Percentiles rank a stretch among this genome's conserved stretches.
phyloP scores from a whole-genome alignment of 257 asterid species.

The Solanum raphanifolium region DNA sequence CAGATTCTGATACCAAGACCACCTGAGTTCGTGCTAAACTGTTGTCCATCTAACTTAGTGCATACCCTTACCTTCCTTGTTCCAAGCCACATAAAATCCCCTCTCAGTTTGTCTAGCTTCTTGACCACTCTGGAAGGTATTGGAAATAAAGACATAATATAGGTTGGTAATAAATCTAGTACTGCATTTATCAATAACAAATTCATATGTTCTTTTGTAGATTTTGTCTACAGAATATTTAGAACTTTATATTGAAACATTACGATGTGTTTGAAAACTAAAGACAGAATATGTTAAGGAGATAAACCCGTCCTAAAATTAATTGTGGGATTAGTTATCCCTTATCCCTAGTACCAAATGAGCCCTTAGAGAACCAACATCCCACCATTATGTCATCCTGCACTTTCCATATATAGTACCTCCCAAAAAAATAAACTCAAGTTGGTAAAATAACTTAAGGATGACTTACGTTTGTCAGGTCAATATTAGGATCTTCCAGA shows the following conservation, averaged over 20 bases:
- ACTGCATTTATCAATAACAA: background rate
- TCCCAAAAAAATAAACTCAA: background rate
- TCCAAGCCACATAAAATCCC: background rate
- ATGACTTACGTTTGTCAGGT: conserved; percentile 66
- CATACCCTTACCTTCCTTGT: background rate
- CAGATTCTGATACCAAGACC: background rate
- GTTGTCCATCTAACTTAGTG: background rate
- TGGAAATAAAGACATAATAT: background rate
- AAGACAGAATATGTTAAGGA: background rate
- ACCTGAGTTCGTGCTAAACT: background rate
- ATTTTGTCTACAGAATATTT: background rate
- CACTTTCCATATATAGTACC: background rate
- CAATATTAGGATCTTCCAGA: conserved; percentile 94
- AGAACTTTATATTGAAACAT: background rate
- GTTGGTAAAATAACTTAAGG: background rate
- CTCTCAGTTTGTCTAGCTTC: background rate
- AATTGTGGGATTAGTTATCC: background rate
- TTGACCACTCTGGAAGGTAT: background rate
- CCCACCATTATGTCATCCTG: background rate
- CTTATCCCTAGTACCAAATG: background rate
- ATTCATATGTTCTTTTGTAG: background rate
- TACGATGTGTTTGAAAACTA: background rate
- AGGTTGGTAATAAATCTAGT: background rate
- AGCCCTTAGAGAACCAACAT: background rate
- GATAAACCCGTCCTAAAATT: background rate